A percentile compares a stretch with the other conserved stretches of the same genome.
Evolutionary conservation across 2,329 filamentous ascomycete genomes (phyloP).

Genomic region (Lecanicillium sp.): DNA sequence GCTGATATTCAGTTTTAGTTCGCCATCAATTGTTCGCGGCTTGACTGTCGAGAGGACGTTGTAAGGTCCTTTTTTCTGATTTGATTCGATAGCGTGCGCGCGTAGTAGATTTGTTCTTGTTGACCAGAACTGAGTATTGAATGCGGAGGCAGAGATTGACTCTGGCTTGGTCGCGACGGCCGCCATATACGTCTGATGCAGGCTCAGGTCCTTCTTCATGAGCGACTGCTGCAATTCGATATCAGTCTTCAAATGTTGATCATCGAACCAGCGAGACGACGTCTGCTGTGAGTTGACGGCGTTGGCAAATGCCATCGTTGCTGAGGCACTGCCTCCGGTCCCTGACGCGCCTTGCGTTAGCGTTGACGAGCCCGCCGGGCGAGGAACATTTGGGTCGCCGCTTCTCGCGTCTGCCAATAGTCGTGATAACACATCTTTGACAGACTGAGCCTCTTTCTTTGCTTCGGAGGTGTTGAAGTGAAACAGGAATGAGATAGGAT

Average conservation of each 20-base stretch:
- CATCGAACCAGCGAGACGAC: slow-evolving; percentile 69
- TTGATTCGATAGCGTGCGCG: slow-evolving; percentile 81
- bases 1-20: slow-evolving; percentile 74
- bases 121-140: slow-evolving; percentile 93
- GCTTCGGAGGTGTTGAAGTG: slow-evolving; percentile 80
- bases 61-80: slow-evolving; percentile 82
- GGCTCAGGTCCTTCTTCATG: slow-evolving; percentile 67
- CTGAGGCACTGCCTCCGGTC: slow-evolving; percentile 44
- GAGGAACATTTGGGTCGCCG: slow-evolving; percentile 45
- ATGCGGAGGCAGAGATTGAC: slow-evolving; percentile 70
- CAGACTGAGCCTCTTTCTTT: slow-evolving; percentile 73
- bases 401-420: slow-evolving; percentile 66
- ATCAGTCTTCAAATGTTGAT: slow-evolving; percentile 69
- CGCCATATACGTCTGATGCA: slow-evolving; percentile 84
- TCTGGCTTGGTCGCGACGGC: slow-evolving; percentile 78
- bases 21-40: slow-evolving; percentile 61
- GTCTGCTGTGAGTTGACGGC: slow-evolving; percentile 53
- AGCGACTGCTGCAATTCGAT: slow-evolving; percentile 81
- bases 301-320: slow-evolving; percentile 72
- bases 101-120: slow-evolving; percentile 79
- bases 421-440: slow-evolving; percentile 75
- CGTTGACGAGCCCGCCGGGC: slow-evolving; percentile 32
- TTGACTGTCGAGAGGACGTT: slow-evolving; percentile 83
- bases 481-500: slow-evolving; percentile 72
- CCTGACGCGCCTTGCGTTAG: slow-evolving; percentile 23